Conservation (phyloP, 768 basidiomycete species). For the Leucogyrophana mollusca region DNA sequence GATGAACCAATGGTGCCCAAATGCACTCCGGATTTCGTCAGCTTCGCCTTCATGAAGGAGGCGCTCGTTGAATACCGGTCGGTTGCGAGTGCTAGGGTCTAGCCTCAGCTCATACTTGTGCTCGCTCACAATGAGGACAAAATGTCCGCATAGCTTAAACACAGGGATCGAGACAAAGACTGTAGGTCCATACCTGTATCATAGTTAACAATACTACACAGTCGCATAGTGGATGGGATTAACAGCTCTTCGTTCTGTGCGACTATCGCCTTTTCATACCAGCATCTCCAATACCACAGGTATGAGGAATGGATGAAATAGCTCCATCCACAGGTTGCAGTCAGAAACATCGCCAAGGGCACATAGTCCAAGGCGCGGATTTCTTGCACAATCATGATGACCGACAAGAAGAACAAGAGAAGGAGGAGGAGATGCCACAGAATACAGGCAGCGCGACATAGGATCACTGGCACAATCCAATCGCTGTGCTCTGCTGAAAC, state of each 20-base stretch:
- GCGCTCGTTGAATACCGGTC: background rate
- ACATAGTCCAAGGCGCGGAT: background rate
- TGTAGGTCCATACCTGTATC: background rate
- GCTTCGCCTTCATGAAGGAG: background rate
- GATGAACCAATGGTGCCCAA: slow-evolving; percentile 1
- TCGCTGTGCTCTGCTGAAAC: background rate
- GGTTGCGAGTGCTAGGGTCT: background rate
- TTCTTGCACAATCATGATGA: background rate
- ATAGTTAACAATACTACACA: background rate
- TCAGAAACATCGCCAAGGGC: background rate
- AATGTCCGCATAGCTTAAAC: slow-evolving; percentile 1
- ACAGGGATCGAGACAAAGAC: slow-evolving; percentile 1
- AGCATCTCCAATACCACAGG: background rate
- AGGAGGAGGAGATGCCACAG: slow-evolving; percentile 1
- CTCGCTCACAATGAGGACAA: background rate
- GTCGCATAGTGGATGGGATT: too few relatives aligned
- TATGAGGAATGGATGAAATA: background rate
- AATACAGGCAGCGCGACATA: slow-evolving; percentile 1
- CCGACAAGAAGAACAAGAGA: background rate
- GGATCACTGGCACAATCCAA: background rate
- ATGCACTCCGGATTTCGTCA: background rate
- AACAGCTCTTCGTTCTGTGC: slow-evolving; percentile 1
- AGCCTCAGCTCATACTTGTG: slow-evolving; percentile 1
- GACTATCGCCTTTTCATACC: slow-evolving; percentile 1
- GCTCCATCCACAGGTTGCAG: background rate